Base-by-base conservation (phyloP, 805 yeast species). In the Lipomyces mesembrius region DNA sequence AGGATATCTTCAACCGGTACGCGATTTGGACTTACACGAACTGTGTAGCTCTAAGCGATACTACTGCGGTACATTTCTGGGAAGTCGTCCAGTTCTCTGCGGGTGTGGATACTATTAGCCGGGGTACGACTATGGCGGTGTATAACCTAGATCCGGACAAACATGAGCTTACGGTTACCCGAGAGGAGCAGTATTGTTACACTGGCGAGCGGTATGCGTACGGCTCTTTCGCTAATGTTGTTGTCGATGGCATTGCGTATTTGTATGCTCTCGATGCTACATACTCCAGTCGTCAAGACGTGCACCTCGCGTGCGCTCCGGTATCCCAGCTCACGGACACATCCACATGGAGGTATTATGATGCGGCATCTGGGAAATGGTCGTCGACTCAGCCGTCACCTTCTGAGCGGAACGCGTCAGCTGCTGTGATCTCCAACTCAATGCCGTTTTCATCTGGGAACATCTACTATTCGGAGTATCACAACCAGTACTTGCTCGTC, bases 61-160 rank as follows among this genome's bases (percentile, higher is more conserved):
- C 67, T 25, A 27, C 11, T 8, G 69, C 69, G 11, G 61, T 49
- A 9, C 69, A 65, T 35, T 53, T 65, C 59, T 65, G 62, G 62
- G 22, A 60, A 8, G 60, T 60, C 25, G 54, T 35, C 37, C 29
- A 60, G 51, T 64, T 56, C 53, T 4, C 11, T 27, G 2, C 39
- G 22, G 17, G 6, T 14, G 12, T 29, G 25, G 9, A 14, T 6
- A 35, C 14, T 57, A 3, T 8, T 46, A 2, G 3, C 14, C 12
- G 20, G 32, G 68, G 68, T 17, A 57, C 27, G 5, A 55, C 68
- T 14, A 57, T 57, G 62, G 68, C 67, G 5, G 17, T 34, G 20
- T 60, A 60, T 27, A 35, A 25, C 22, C 51, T 60, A 46, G 67
- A 65, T 35, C 52, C 51, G 39, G 52, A 12, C 32, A 14, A 27